phyloP scores from a whole-genome alignment of 73 alveolate genomes.

The Paramecium tetraurelia region DNA sequence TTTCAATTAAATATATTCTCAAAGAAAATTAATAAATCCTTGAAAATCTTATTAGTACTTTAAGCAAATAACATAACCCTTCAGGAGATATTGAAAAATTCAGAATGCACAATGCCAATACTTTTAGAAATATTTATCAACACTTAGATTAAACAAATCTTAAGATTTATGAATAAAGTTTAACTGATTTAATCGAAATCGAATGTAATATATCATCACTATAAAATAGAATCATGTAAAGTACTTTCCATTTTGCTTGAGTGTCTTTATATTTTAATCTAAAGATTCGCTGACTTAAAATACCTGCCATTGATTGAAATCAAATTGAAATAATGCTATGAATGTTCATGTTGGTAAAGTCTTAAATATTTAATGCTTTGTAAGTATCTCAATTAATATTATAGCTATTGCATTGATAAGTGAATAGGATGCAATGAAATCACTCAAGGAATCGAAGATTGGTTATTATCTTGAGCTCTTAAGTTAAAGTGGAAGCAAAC shows the following conservation, averaged over 20 bases:
- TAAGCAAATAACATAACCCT: not conserved
- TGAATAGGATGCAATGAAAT: not conserved
- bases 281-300: not conserved
- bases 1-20: not conserved
- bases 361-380: not conserved
- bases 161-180: not conserved
- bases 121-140: not conserved
- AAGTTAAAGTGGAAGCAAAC: not conserved
- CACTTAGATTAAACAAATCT: not conserved
- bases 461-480: not conserved
- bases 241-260: not conserved
- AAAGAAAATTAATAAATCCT: not conserved
- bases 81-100: not conserved
- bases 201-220: not conserved
- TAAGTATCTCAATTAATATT: not conserved
- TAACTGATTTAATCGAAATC: not conserved
- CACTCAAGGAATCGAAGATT: not conserved
- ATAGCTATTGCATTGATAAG: not conserved
- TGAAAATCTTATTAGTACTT: not conserved
- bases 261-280: not conserved
- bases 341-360: not conserved
- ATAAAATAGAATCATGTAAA: not conserved
- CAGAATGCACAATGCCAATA: not conserved
- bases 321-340: not conserved
- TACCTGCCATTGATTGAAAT: not conserved